phyloP scores from a whole-genome alignment of 2,329 filamentous ascomycete species.

The Drechslera avenae region DNA sequence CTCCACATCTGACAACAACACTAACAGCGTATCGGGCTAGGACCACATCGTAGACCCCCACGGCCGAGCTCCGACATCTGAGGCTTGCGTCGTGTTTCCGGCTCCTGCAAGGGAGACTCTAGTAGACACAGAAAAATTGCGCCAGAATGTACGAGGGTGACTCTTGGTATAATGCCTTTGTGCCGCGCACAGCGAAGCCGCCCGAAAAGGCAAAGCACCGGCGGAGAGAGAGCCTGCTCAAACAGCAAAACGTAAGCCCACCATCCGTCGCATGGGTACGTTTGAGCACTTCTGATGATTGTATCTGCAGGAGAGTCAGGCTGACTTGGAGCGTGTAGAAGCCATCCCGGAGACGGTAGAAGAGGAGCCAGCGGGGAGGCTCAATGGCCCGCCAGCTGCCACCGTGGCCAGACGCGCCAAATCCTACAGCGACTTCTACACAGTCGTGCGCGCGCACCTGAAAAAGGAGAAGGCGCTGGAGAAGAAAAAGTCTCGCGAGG shows the following conservation, averaged over 20 bases:
- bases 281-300: slow-evolving; percentile 49
- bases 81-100: slow-evolving; percentile 5
- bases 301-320: slow-evolving; percentile 58
- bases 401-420: slow-evolving; percentile 69
- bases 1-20: slow-evolving; percentile 4
- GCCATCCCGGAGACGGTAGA: slow-evolving; percentile 65
- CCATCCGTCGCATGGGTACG: slow-evolving; percentile 42
- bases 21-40: slow-evolving; percentile 2
- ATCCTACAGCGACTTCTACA: slow-evolving; percentile 80
- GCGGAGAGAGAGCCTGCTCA: slow-evolving; percentile 71
- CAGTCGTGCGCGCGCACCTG: slow-evolving; percentile 63
- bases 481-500: slow-evolving; percentile 47
- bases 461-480: slow-evolving; percentile 55
- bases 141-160: slow-evolving; percentile 72
- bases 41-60: background rate
- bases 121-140: slow-evolving; percentile 1
- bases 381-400: slow-evolving; percentile 68
- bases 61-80: slow-evolving; percentile 15
- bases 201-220: slow-evolving; percentile 57
- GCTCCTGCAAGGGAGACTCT: slow-evolving; percentile 3
- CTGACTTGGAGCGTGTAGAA: slow-evolving; percentile 59
- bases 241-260: slow-evolving; percentile 56
- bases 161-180: slow-evolving; percentile 77
- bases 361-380: slow-evolving; percentile 60
- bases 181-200: slow-evolving; percentile 63